These are phyloP conservation scores for Nissolia schottii DNA, from an alignment of 306 rosid species.

Conservation along the genomic window DNA sequence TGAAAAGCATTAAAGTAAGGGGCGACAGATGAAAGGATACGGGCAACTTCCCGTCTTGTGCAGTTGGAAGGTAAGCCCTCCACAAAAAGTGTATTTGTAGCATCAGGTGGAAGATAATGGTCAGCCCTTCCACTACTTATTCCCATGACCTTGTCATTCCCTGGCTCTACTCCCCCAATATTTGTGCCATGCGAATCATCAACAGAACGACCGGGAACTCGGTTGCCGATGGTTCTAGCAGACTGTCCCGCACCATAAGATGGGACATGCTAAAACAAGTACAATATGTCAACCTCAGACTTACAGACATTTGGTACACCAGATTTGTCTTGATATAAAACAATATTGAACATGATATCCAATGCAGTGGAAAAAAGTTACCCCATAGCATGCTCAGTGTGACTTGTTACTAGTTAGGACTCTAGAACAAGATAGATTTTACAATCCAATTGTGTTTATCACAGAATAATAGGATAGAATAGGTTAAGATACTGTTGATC, in stretches of 20 bases:
- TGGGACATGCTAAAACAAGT: constrained; percentile 61
- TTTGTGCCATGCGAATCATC: constrained; percentile 59
- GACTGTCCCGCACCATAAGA: constrained; percentile 76
- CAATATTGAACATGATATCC: not conserved
- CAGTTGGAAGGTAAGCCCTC: constrained; percentile 95
- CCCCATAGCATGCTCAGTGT: not conserved
- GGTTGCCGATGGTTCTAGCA: constrained; percentile 59
- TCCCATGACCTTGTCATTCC: constrained; percentile 64
- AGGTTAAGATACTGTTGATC: not conserved
- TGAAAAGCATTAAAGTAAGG: not conserved
- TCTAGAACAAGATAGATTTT: not conserved
- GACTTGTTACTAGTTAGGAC: not conserved
- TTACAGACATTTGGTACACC: not conserved
- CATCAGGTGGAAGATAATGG: constrained; percentile 85
- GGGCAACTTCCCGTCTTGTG: constrained; percentile 93
- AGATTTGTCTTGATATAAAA: not conserved
- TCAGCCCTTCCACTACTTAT: constrained; percentile 66
- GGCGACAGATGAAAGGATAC: constrained; percentile 59
- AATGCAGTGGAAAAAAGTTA: not conserved
- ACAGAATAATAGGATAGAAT: not conserved
- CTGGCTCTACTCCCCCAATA: constrained; percentile 62
- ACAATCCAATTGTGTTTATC: not conserved
- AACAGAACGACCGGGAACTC: constrained; percentile 49
- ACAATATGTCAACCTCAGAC: constrained; percentile 29
- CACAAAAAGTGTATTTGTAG: constrained; percentile 86